phyloP scores from a whole-genome alignment of 2,329 filamentous ascomycete species.

The Torrubiella hemipterigena region DNA sequence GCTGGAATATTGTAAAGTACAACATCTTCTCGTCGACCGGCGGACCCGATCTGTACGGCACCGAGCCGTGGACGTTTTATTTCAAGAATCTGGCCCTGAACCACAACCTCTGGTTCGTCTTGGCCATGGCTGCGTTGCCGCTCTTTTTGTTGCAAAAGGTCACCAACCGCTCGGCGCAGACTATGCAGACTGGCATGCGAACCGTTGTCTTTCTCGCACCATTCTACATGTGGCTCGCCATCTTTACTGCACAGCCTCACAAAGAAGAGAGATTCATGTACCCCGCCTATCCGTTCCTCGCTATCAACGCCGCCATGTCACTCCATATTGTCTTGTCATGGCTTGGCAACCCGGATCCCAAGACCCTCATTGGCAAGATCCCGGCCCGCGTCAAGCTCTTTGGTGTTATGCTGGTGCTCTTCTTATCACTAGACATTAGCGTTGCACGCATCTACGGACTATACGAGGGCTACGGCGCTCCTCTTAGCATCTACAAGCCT shows the following conservation, averaged over 20 bases:
- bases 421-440: slow-evolving; percentile 54
- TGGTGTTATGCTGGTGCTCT: slow-evolving; percentile 45
- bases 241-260: slow-evolving; percentile 87
- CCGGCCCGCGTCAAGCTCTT: slow-evolving; percentile 64
- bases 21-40: slow-evolving; percentile 78
- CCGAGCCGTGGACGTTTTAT: slow-evolving; percentile 96
- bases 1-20: slow-evolving; percentile 90
- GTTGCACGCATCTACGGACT: slow-evolving; percentile 64
- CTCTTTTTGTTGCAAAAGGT: slow-evolving; percentile 64
- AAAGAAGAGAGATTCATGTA: slow-evolving; percentile 99
- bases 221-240: slow-evolving; percentile 88
- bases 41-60: slow-evolving; percentile 87
- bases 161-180: slow-evolving; percentile 46
- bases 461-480: slow-evolving; percentile 73
- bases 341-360: slow-evolving; percentile 58
- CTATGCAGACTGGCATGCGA: slow-evolving; percentile 59
- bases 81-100: slow-evolving; percentile 83
- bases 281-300: slow-evolving; percentile 81
- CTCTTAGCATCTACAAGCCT: slow-evolving; percentile 57
- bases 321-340: slow-evolving; percentile 69
- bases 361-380: slow-evolving; percentile 56
- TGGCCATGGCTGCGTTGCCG: slow-evolving; percentile 65
- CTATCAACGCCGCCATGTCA: slow-evolving; percentile 76
- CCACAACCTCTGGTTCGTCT: slow-evolving; percentile 87
- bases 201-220: slow-evolving; percentile 69